These are phyloP conservation scores for Boechera retrofracta DNA, from an alignment of 345 rosid species.

Conservation along the genomic window DNA sequence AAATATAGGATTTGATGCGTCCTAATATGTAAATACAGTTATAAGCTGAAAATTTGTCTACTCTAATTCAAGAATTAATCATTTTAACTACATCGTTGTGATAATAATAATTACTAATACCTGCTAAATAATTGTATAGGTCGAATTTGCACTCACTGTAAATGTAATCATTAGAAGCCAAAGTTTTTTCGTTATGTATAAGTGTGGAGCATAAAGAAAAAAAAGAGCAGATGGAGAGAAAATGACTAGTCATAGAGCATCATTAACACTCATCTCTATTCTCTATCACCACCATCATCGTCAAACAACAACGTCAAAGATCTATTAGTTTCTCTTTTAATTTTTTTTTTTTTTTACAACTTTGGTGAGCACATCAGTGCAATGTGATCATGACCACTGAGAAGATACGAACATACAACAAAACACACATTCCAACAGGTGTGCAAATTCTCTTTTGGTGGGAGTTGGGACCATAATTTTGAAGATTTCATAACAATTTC, in stretches of 20 bases:
- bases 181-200: background rate
- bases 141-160: slow-evolving; percentile 13
- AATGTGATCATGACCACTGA: slow-evolving; percentile 37
- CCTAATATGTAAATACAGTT: background rate
- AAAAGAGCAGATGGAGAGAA: slow-evolving; percentile 17
- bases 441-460: slow-evolving; percentile 25
- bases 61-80: background rate
- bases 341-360: background rate
- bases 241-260: slow-evolving; percentile 34
- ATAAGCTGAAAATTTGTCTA: slow-evolving; percentile 5
- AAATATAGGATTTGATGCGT: slow-evolving; percentile 26
- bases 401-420: slow-evolving; percentile 2
- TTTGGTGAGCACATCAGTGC: slow-evolving; percentile 31
- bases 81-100: background rate
- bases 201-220: background rate
- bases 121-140: background rate
- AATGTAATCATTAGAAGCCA: slow-evolving; percentile 20
- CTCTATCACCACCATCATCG: slow-evolving; percentile 14
- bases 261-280: slow-evolving; percentile 20
- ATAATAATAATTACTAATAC: background rate
- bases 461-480: slow-evolving; percentile 29
- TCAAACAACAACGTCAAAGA: background rate
- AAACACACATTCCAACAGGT: slow-evolving; percentile 19
- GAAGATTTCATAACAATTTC: background rate
- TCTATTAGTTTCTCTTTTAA: background rate